Conservation (phyloP, 139 green algal species). For the Chlamydomonas incerta region DNA sequence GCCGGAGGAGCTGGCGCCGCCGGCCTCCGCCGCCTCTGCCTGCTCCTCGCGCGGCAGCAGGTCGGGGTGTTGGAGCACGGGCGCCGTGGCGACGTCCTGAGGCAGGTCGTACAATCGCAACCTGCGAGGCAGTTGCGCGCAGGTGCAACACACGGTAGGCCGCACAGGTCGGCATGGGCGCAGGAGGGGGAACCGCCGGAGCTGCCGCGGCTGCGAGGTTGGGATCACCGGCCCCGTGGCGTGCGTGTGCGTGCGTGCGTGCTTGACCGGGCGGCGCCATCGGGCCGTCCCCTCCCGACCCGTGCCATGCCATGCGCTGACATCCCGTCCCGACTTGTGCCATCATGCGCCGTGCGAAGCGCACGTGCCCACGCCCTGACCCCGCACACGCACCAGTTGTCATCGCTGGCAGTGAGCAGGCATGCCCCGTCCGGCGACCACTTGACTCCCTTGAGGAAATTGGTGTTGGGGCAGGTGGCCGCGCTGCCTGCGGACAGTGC, state of each 20-base stretch:
- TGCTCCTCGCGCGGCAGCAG: background rate
- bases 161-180: no score
- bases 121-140: conserved; percentile 46
- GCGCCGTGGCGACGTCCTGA: conserved; percentile 42
- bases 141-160: no score
- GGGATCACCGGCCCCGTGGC: no score
- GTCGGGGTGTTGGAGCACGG: background rate
- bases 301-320: no score
- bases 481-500: background rate
- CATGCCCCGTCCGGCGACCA: conserved; percentile 88
- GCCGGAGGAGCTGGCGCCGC: background rate
- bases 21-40: background rate
- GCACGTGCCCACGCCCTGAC: no score
- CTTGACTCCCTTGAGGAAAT: conserved; percentile 85
- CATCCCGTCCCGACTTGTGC: no score
- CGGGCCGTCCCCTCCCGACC: no score
- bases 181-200: no score
- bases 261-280: no score
- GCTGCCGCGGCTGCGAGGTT: no score
- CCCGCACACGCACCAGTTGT: conserved; percentile 69
- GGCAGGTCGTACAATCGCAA: conserved; percentile 82
- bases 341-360: no score
- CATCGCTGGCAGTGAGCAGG: conserved; percentile 81
- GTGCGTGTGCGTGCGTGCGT: no score
- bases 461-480: conserved; percentile 63